Percentiles rank a stretch among this genome's conserved stretches.
Evolutionary conservation across 202 grass and related monocot genomes (phyloP).

Genomic region (Saccharum hybrid): DNA sequence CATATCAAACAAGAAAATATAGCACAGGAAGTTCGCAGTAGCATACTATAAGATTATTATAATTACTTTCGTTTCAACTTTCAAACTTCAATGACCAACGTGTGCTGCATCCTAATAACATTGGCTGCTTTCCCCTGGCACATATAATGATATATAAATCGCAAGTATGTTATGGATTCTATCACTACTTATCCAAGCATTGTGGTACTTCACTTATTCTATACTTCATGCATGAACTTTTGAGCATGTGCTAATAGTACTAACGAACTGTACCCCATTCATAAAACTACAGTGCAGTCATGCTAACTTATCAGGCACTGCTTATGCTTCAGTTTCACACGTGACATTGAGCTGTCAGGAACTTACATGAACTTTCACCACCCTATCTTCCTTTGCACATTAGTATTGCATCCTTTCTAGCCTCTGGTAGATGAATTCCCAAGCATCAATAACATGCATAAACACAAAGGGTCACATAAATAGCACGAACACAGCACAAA

Average conservation of each 20-base stretch:
- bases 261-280: neutral
- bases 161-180: neutral
- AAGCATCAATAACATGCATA: neutral
- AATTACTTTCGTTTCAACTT: neutral
- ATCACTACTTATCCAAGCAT: constrained; percentile 11
- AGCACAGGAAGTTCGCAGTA: neutral
- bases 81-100: neutral
- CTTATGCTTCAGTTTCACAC: neutral
- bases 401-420: neutral
- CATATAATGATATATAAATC: constrained; percentile 17
- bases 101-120: neutral
- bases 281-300: neutral
- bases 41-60: neutral
- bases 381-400: neutral
- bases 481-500: constrained; percentile 1
- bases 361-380: constrained; percentile 1
- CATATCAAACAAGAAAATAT: neutral
- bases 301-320: constrained; percentile 9
- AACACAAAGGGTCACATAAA: constrained; percentile 22
- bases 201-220: constrained; percentile 5
- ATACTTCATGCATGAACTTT: neutral
- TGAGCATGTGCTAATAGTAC: neutral
- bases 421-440: neutral
- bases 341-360: neutral
- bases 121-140: neutral